phyloP scores from a whole-genome alignment of 345 rosid genomes.

The Geranium rotundifolium region DNA sequence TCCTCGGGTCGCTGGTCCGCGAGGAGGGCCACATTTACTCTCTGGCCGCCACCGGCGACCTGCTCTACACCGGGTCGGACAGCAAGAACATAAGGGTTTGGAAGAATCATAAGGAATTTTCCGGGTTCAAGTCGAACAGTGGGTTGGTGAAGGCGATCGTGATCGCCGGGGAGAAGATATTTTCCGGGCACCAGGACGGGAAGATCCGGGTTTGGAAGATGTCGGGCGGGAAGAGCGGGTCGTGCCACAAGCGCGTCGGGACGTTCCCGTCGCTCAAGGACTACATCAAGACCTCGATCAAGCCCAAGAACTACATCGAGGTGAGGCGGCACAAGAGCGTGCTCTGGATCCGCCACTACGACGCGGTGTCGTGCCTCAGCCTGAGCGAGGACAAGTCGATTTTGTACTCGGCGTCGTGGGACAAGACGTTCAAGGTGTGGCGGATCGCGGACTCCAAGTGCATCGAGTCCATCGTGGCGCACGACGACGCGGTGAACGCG shows the following conservation, averaged over 20 bases:
- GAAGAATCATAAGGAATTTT: constrained; percentile 2
- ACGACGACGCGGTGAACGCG: not conserved
- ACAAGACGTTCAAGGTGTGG: constrained; percentile 74
- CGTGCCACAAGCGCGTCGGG: constrained; percentile 1
- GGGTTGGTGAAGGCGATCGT: constrained; percentile 6
- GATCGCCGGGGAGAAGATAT: constrained; percentile 1
- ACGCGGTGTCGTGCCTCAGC: constrained; percentile 69
- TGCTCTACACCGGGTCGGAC: constrained; percentile 2
- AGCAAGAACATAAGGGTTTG: constrained; percentile 4
- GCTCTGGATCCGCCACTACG: not conserved
- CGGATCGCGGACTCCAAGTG: constrained; percentile 57
- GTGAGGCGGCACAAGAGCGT: not conserved
- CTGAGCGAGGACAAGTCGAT: constrained; percentile 36
- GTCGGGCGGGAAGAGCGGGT: not conserved
- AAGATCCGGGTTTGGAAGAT: constrained; percentile 3
- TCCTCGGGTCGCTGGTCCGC: constrained; percentile 2
- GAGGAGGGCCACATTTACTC: constrained; percentile 6
- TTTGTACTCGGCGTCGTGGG: constrained; percentile 88
- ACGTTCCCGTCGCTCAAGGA: constrained; percentile 1
- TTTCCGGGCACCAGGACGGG: not conserved
- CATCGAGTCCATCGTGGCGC: constrained; percentile 51
- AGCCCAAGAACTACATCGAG: not conserved
- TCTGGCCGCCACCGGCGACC: not conserved
- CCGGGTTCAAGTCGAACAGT: constrained; percentile 5
- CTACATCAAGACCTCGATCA: not conserved